phyloP scores from a whole-genome alignment of 352 stramenopile species.

The Pythium periplocum region DNA sequence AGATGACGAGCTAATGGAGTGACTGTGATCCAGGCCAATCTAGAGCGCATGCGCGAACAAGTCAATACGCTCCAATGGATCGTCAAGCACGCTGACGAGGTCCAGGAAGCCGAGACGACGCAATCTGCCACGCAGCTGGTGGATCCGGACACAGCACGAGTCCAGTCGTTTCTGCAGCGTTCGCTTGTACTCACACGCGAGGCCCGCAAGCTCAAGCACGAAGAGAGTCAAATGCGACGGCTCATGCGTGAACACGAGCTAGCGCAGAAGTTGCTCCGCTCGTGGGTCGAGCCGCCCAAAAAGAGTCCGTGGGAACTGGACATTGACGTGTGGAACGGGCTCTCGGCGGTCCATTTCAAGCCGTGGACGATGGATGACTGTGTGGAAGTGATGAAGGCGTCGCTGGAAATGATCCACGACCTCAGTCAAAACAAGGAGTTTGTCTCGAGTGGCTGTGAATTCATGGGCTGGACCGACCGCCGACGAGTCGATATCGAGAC shows the following conservation, averaged over 20 bases:
- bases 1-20: not conserved
- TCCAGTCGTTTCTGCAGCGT: slow-evolving; percentile 13
- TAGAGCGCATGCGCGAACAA: slow-evolving; percentile 17
- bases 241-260: slow-evolving; percentile 20
- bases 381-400: slow-evolving; percentile 16
- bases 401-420: slow-evolving; percentile 21
- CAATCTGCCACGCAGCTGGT: not conserved
- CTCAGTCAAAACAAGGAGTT: slow-evolving; percentile 16
- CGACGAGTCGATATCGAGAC: slow-evolving; percentile 15
- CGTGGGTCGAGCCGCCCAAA: slow-evolving; percentile 16
- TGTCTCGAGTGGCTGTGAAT: slow-evolving; percentile 19
- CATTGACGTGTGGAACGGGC: slow-evolving; percentile 21
- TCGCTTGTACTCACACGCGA: slow-evolving; percentile 9
- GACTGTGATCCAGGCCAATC: slow-evolving; percentile 12
- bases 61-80: slow-evolving; percentile 14
- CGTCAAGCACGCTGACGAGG: slow-evolving; percentile 8
- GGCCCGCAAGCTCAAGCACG: slow-evolving; percentile 6
- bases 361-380: slow-evolving; percentile 18
- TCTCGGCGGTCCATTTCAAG: slow-evolving; percentile 12
- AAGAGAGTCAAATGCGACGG: slow-evolving; percentile 13
- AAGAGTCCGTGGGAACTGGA: slow-evolving; percentile 19
- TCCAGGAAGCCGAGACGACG: not conserved
- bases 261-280: slow-evolving; percentile 18
- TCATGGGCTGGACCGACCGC: slow-evolving; percentile 22
- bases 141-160: slow-evolving; percentile 10